Base-by-base conservation (phyloP, 768 basidiomycete genomes). In the Cystofilobasidium ferigula region DNA sequence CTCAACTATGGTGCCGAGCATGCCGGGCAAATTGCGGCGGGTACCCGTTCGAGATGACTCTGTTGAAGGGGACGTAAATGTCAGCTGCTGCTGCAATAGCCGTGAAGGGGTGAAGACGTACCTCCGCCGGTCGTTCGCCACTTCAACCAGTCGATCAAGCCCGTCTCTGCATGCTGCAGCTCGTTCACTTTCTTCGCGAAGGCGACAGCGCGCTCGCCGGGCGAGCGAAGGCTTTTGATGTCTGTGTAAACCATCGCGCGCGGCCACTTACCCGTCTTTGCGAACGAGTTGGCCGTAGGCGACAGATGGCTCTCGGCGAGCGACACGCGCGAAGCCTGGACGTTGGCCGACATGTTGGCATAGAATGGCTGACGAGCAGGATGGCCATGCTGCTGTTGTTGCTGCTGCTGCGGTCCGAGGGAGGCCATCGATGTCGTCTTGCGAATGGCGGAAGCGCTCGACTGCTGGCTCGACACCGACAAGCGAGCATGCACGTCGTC, bases 161-260 rank as follows among this genome's bases (percentile, higher is more conserved):
- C 88, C 70, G 86, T 86, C 71, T 89, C 86, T 71, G 83, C 84
- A 68, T 80, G 78, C 62, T 83, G 83, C 24, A 93, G 74, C 73
- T 91, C 88, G 71, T 89, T 88, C 69, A 92, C 88, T 78, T 90
- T 92, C 70, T 79, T 77, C 30, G 86, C 85, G 71, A 92, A 93
- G 42, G 84, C 82, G 28, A 77, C 73, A 67, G 85, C 87, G 57
- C 89, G 81, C 71, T 91, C 89, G 5, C 82, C 67, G 2, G 85
- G 71, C 34, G 80, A 84, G 69, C 78, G 81, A 74, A 80, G 80
- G 18, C 76, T 72, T 35, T 79, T 71, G 4, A 92, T 79, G 71
- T 93, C 88, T 51, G 80, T 78, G 71, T 81, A 87, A 69, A 80
- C 80, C 84, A 92, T 82, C 16, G 87, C 86, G 32, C 67, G 63